Evolutionary conservation across 768 basidiomycete genomes (phyloP).

Genomic region (Rhizopogon vinicolor): DNA sequence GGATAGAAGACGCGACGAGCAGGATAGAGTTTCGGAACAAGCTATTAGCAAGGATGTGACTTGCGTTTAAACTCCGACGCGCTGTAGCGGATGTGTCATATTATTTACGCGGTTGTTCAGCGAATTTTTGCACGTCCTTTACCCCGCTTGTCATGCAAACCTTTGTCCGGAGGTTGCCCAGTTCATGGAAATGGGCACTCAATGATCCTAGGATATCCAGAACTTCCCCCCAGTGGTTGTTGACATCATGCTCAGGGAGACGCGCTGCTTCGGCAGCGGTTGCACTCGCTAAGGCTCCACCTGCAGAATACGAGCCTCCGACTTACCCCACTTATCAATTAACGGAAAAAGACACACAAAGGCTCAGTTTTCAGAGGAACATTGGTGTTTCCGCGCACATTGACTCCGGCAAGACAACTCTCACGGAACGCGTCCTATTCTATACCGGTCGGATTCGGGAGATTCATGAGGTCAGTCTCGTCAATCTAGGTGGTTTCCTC

Average conservation of each 20-base stretch:
- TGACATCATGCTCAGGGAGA: slow-evolving; percentile 9
- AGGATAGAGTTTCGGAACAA: slow-evolving; percentile 8
- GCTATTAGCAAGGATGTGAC: slow-evolving; percentile 2
- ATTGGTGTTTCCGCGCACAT: slow-evolving; percentile 96
- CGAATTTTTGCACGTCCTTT: neutral
- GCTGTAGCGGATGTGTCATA: neutral
- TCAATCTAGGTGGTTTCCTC: neutral
- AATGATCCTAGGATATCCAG: slow-evolving; percentile 4
- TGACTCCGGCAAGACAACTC: slow-evolving; percentile 96
- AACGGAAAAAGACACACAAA: slow-evolving; percentile 58
- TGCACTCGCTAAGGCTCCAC: slow-evolving; percentile 25
- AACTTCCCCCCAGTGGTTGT: neutral
- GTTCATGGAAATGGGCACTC: slow-evolving; percentile 22
- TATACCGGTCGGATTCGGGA: slow-evolving; percentile 95
- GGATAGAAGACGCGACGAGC: neutral
- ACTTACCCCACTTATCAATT: slow-evolving; percentile 40
- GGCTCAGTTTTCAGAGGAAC: slow-evolving; percentile 80
- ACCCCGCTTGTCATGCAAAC: slow-evolving; percentile 19
- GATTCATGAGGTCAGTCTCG: slow-evolving; percentile 83
- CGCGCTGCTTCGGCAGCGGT: slow-evolving; percentile 43
- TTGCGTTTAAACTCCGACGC: slow-evolving; percentile 23
- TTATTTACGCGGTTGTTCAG: neutral
- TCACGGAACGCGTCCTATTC: slow-evolving; percentile 93
- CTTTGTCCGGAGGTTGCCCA: slow-evolving; percentile 18
- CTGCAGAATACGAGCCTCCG: slow-evolving; percentile 11